Evolutionary conservation across 2,329 filamentous ascomycete species (phyloP), one percentile per base, ranked within the genome.

Genomic region (Polychaeton citri): DNA sequence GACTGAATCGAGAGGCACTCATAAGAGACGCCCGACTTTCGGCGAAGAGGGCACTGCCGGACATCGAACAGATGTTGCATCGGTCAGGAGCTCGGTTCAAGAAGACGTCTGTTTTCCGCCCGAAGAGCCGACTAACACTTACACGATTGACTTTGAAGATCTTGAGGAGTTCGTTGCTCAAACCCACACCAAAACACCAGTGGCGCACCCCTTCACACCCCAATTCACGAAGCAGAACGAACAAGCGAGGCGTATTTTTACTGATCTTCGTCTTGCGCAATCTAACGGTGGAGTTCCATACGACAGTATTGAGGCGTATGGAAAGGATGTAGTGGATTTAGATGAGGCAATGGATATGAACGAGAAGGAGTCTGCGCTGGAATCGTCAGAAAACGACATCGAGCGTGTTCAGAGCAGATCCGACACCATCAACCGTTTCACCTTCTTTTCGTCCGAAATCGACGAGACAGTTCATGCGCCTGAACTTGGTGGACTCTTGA

Each of bases 371-470:
- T 55, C 53, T 38, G 59, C 55, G 5, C 43, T 55, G 21, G 47
- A 53, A n/a, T 53, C 38, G 8, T 49, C 45, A 9, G 48, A 48
- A 3, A 42, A 47, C 10, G 39, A 43, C 18, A 36, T 57, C 6
- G 40, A 46, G 26, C 42, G 43, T 13, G 43, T 44, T 8, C 34
- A 40, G 6, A 51, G 48, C 41, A 43, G 44, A 31, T 41, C 40
- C 5, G 49, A 52, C 15, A 48, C 52, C 21, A 71, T 74, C 20
- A 90, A 87, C 54, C 76, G 88, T 4, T 96, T 93, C 65, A 90
- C 87, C 43, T 95, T 96, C 63, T 98, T 98, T 61, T 95, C 87
- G 0, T 95, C 90, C 0, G 84, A 90, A 37, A 81, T 85, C 60
- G 87, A 95, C 54, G 87, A 85, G 34, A 94, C 87, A 1, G 85